Evolutionary conservation across 1,139 yeast species (phyloP).

Genomic region (Blastobotrys proliferans): DNA sequence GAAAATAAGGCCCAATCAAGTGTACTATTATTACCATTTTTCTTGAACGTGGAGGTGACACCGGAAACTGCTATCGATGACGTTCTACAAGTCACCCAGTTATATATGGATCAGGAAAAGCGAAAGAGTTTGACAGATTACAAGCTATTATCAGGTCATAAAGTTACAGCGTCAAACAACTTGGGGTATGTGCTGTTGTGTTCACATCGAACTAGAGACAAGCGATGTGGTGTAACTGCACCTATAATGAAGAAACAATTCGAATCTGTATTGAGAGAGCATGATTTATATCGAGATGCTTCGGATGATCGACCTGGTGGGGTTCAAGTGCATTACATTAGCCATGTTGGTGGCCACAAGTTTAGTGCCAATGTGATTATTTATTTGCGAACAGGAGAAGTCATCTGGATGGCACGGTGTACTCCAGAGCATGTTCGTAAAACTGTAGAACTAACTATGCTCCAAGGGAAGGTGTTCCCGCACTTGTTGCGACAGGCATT

Average conservation of each 20-base stretch:
- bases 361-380: slow-evolving; percentile 84
- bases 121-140: slow-evolving; percentile 1
- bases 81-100: slow-evolving; percentile 42
- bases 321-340: slow-evolving; percentile 60
- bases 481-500: slow-evolving; percentile 58
- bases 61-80: slow-evolving; percentile 35
- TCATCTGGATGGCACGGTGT: slow-evolving; percentile 85
- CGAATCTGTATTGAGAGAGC: slow-evolving; percentile 65
- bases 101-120: slow-evolving; percentile 11
- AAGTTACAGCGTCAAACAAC: slow-evolving; percentile 27
- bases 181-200: slow-evolving; percentile 69
- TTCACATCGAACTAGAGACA: slow-evolving; percentile 87
- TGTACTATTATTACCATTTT: slow-evolving; percentile 68
- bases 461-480: slow-evolving; percentile 69
- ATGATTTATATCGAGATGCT: slow-evolving; percentile 71
- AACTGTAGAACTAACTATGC: slow-evolving; percentile 68
- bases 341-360: slow-evolving; percentile 95
- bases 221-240: slow-evolving; percentile 90
- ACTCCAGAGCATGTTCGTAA: slow-evolving; percentile 71
- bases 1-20: slow-evolving; percentile 20
- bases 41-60: slow-evolving; percentile 53
- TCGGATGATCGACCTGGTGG: slow-evolving; percentile 70
- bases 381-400: slow-evolving; percentile 67
- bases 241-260: slow-evolving; percentile 84
- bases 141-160: background rate